These are phyloP conservation scores for Pelargonium cotyledonis DNA, from an alignment of 441 rosid genomes.

Conservation along the genomic window DNA sequence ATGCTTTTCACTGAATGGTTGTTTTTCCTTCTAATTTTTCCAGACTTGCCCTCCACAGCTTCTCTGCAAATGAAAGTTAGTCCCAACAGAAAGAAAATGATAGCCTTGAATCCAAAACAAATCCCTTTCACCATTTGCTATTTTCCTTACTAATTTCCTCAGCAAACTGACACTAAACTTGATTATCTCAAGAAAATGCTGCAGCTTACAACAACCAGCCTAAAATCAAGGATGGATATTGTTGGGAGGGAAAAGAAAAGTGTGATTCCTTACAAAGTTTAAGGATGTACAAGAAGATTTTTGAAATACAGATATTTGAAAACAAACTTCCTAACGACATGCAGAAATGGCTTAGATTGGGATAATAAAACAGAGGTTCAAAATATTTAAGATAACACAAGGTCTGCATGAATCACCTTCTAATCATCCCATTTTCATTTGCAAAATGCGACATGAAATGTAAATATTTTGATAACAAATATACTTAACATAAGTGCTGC, in stretches of 20 bases:
- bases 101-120: background rate
- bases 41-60: background rate
- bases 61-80: background rate
- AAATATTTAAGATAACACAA: background rate
- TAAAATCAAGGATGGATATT: background rate
- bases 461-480: background rate
- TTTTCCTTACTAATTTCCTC: background rate
- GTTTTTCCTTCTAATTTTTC: background rate
- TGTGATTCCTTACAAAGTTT: too few relatives aligned
- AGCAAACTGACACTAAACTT: background rate
- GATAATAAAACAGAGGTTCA: background rate
- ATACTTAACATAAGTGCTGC: background rate
- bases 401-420: conserved; percentile 2
- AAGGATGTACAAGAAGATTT: too few relatives aligned
- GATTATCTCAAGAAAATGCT: background rate
- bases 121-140: background rate
- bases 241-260: too few relatives aligned
- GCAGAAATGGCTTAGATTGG: background rate
- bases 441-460: background rate
- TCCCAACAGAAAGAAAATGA: background rate
- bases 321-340: background rate
- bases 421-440: background rate
- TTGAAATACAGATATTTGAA: background rate
- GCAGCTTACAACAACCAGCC: background rate
- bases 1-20: background rate